Evolutionary conservation across 2,329 filamentous ascomycete species (phyloP), one percentile per base, ranked within the genome.

Genomic region (Calonectria naviculata): DNA sequence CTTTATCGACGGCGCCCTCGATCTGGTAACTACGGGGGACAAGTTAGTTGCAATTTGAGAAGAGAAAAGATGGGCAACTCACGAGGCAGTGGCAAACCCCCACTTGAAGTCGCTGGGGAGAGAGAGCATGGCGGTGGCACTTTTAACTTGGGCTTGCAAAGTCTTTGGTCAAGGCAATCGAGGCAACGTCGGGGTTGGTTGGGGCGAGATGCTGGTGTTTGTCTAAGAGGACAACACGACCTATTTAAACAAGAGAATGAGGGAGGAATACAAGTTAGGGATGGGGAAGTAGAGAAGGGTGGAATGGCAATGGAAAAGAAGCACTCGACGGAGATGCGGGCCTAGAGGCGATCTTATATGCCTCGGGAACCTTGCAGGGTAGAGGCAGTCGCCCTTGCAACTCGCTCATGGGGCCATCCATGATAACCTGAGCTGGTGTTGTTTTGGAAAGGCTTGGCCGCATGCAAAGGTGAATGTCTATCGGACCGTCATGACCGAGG

Each of bases 41-140:
- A 47, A 58, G 75, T 78, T 64, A 75, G 70, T 71, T 34, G 49
- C 21, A 29, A 24, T 58, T 34, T 66, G 24, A 68, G 78, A 61
- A 78, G 73, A 60, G 52, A 52, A 24, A 67, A 29, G 29, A 21
- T 31, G 42, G 29, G 4, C 21, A 65, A 86, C 88, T 81, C 84
- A 93, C 92, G 91, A 88, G 73, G 93, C 93, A 44, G 93, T 95
- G 78, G 93, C 93, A 83, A 94, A 95, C 65, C 93, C 93, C 93
- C 93, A 95, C 71, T 91, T 84, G 82, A 95, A 95, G 81, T 94
- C 92, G 67, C 88, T 87, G 44, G 91, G 91, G 67, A 94, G 87
- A 79, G 87, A 86, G 87, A 90, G 90, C 77, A 74, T 71, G 26
- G 24, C 24, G 42, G 56, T 61, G 58, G 64, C 24, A 42, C 49